These are phyloP conservation scores for Draba incana DNA, from an alignment of 345 rosid genomes.

Conservation along the genomic window DNA sequence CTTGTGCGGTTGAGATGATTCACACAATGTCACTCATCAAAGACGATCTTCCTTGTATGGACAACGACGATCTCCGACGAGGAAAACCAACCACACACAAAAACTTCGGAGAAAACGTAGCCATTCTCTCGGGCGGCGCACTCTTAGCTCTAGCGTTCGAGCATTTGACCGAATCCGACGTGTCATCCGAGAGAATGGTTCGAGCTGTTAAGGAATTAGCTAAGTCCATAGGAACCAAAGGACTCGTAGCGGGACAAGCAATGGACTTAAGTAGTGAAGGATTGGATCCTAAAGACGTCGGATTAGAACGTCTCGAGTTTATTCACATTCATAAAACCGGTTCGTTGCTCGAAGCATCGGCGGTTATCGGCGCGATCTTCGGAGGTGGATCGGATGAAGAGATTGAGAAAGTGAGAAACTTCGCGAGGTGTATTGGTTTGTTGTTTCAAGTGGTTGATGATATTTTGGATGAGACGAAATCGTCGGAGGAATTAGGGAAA, in stretches of 20 bases:
- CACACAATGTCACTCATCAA: conserved; percentile 92
- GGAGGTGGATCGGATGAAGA: conserved; percentile 72
- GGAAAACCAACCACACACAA: conserved; percentile 89
- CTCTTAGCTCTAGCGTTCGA: conserved; percentile 71
- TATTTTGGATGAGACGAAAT: conserved; percentile 78
- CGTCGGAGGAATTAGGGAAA: conserved; percentile 80
- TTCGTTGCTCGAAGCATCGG: conserved; percentile 69
- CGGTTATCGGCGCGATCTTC: conserved; percentile 76
- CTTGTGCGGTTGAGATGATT: conserved; percentile 89
- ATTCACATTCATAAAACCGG: conserved; percentile 87
- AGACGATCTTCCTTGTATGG: conserved; percentile 94
- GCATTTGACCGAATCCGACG: conserved; percentile 60
- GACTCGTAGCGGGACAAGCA: conserved; percentile 86
- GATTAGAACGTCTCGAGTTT: conserved; percentile 64
- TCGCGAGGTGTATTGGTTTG: conserved; percentile 67
- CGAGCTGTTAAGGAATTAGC: conserved; percentile 72
- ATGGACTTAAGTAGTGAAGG: conserved; percentile 74
- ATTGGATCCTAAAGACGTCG: conserved; percentile 38
- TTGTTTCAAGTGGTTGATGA: conserved; percentile 95
- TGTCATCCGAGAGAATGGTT: conserved; percentile 48
- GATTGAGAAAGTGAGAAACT: conserved; percentile 72
- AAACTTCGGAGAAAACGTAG: conserved; percentile 79
- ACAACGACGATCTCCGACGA: conserved; percentile 85
- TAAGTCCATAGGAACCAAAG: conserved; percentile 61
- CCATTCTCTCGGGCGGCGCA: conserved; percentile 81